Base-by-base conservation (phyloP, 306 rosid species). In the Glycine soja region DNA sequence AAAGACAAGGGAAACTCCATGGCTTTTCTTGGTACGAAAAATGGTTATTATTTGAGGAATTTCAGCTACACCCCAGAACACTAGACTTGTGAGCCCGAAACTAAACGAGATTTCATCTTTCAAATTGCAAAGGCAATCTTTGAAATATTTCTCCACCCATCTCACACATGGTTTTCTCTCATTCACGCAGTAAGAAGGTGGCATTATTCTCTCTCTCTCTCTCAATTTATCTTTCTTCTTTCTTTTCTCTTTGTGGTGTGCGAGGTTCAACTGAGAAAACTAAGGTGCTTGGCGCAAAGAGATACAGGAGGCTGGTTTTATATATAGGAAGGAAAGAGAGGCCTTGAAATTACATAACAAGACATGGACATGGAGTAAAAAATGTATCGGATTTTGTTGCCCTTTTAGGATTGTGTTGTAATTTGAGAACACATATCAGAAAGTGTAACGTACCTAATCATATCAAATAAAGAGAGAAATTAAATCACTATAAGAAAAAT, bases 1-100 rank as follows among this genome's bases (percentile, higher is more conserved):
- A 79, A 94, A 94, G 57, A 89, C 71, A 50, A 94, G 87, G 42
- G 98, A 94, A 16, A 94, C 91, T 19, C 98, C 98, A 64, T 94
- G 97, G 80, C 86, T 89, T 57, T 93, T 89, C 80, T 94, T 94
- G 7, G 93, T 79, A 18, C 54, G 84, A 59, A 91, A 94, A 74
- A 91, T 92, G 82, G 98, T 91, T 70, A 94, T 78, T 59, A 94
- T 92, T 75, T 94, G 98, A 79, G 98, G 98, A 38, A 94, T 89
- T 80, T 94, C 98, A 0, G 98, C 98, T 0, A 92, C 90, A 0
- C 97, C 98, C 98, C 98, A 94, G 63, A 88, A 90, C 0, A 90
- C 70, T 5, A 94, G 65, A 69, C 98, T 92, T 10, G 75, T 32
- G 18, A 94, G 58, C 0, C 98, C 98, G 3, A 91, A 89, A 18